Evolutionary conservation across 2,329 filamentous ascomycete genomes (phyloP).

Genomic region (Metarhizium album): DNA sequence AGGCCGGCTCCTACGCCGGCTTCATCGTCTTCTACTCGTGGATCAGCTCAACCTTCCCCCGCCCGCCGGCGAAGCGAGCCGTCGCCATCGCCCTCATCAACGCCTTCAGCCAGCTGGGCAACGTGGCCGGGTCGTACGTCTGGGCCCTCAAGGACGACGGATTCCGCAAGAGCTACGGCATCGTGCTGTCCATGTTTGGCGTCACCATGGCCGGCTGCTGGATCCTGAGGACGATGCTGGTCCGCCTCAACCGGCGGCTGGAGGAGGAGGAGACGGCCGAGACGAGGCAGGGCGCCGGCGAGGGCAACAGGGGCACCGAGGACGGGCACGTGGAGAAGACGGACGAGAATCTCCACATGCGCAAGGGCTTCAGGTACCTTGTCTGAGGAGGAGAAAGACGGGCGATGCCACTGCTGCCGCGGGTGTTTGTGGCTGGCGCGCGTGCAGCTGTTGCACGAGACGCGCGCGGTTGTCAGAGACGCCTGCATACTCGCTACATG

Average conservation of each 20-base stretch:
- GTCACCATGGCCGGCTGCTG: conserved; percentile 43
- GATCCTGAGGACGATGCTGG: conserved; percentile 35
- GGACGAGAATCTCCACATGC: conserved; percentile 3
- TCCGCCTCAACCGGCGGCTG: conserved; percentile 35
- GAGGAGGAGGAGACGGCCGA: conserved; percentile 26
- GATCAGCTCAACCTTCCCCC: conserved; percentile 46
- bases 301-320: neutral
- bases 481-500: conserved; percentile 24
- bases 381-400: conserved; percentile 1
- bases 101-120: conserved; percentile 45
- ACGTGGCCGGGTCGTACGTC: conserved; percentile 51
- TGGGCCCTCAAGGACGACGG: conserved; percentile 50
- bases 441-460: conserved; percentile 10
- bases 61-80: conserved; percentile 49
- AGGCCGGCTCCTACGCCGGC: conserved; percentile 45
- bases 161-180: conserved; percentile 53
- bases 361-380: conserved; percentile 7
- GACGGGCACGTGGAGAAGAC: neutral
- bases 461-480: conserved; percentile 32
- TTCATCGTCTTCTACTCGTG: conserved; percentile 49
- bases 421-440: neutral
- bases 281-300: neutral
- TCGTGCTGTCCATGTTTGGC: conserved; percentile 55
- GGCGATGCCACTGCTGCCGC: neutral
- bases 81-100: conserved; percentile 52